Percentiles rank a stretch among this genome's conserved stretches.
phyloP scores from a whole-genome alignment of 768 basidiomycete species.

The Macrolepiota dolichaula region DNA sequence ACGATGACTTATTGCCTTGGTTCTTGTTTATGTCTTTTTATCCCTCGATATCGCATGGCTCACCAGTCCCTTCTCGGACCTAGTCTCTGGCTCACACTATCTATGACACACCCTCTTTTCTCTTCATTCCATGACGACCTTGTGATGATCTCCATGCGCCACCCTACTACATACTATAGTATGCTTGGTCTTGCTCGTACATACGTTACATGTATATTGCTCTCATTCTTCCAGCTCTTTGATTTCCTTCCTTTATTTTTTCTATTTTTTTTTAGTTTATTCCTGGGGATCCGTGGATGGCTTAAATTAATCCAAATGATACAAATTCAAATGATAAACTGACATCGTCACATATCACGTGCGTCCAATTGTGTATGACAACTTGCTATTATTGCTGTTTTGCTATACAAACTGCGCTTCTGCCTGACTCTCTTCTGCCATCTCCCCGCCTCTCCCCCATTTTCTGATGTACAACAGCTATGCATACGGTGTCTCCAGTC shows the following conservation, averaged over 20 bases:
- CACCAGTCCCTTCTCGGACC: not conserved
- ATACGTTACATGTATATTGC: not conserved
- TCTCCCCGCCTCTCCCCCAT: not conserved
- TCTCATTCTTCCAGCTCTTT: not conserved
- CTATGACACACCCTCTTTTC: not conserved
- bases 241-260: not conserved
- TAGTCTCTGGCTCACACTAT: not conserved
- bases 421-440: not conserved
- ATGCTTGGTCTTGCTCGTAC: not conserved
- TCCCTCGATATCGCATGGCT: not conserved
- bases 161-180: not conserved
- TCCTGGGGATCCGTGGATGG: not conserved
- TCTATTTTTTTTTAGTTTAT: not conserved
- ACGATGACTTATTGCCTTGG: constrained; percentile 10
- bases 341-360: not conserved
- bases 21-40: constrained; percentile 10
- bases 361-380: not conserved
- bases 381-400: not conserved
- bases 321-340: not conserved
- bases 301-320: not conserved
- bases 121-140: not conserved
- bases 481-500: constrained; percentile 33
- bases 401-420: not conserved
- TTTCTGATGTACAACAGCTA: constrained; percentile 36
- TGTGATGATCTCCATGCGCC: not conserved